Base-by-base conservation (phyloP, 73 alveolate genomes). In the Stentor coeruleus region DNA sequence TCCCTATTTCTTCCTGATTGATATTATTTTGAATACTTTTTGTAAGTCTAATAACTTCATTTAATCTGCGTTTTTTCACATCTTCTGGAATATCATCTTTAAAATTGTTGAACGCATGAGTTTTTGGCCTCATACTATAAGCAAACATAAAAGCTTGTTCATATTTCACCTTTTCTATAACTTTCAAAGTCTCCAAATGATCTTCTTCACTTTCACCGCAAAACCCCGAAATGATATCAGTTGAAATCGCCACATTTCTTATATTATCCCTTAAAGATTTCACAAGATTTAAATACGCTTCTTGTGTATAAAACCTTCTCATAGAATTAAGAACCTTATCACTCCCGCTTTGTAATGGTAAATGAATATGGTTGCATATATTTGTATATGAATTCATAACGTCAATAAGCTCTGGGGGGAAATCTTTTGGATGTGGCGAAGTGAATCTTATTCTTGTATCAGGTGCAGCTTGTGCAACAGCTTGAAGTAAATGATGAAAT, bases 361-460 rank as follows among this genome's bases (percentile, higher is more conserved):
- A 60, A 58, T 94, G 98, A 59, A 94, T 60, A 88, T 92, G 91
- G 49, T 92, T 94, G 76, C 97, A 92, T 4, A 94, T 88, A 82
- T 94, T 94, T 2, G 93, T 85, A 33, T 86, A 74, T 58, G 85
- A 39, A 31, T 86, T 41, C 31, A 94, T 92, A 3, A 94, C 93
- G 31, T 92, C 86, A 3, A 94, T 77, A 0, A 94, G 92, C 1
- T 90, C 90, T 57, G 87, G 94, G 6, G 98, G 97, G 77, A 93
- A 93, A 58, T 93, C 95, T 72, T 93, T 93, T 14, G 98, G 98
- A 75, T 93, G 98, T 77, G 98, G 97, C 26, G 97, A 92, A 11
- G 95, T 91, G 80, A 94, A 94, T 72, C 98, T 84, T 31, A 94
- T 82, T 79, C 98, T 84, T 30, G 89, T 81, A 15, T 94, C 95